Evolutionary conservation across 495 filamentous ascomycete species (phyloP), one percentile per base, ranked within the genome.

Genomic region (Penicillium soppii): DNA sequence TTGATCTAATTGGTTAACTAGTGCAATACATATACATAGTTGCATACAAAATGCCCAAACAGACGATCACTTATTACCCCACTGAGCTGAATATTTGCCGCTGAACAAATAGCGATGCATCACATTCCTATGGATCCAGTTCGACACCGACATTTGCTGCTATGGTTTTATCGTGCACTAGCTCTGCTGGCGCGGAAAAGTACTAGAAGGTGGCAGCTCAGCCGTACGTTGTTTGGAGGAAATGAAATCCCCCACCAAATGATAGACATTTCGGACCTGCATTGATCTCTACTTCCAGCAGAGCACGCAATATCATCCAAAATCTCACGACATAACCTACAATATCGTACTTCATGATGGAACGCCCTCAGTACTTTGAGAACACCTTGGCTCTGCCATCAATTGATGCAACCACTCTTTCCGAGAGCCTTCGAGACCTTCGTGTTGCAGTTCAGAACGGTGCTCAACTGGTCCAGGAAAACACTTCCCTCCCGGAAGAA

Each of bases 301-400:
- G n/a, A 61, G 35, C 58, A 62, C 61, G 50, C 41, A 13, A 45
- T 33, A 20, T 33, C 20, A n/a, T 32, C 7, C 29, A 5, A 32
- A 32, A 7, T 7, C 5, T 32, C 29, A 32, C 29, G 5, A 3
- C 53, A 32, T 17, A 43, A 19, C 10, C 17, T 43, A 3, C 43
- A 44, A 2, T 3, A n/a, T n/a, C n/a, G n/a, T n/a, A n/a, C n/a
- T n/a, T n/a, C n/a, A 68, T 68, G 65, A 16, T 33, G n/a, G 43
- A 63, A n/a, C 65, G 56, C 15, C 65, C 65, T 3, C 65, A 61
- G 33, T 68, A 57, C 50, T 65, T 61, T 42, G 30, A 60, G 39
- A 65, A 68, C 40, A 53, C 50, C 2, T 39, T 65, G 27, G 43
- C 23, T 20, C 56, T 49, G 7, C 43, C 56, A n/a, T 29, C 41